Percentiles rank a stretch among this genome's conserved stretches.
Conservation (phyloP, 2,329 filamentous ascomycete species). For the Fusarium redolens region DNA sequence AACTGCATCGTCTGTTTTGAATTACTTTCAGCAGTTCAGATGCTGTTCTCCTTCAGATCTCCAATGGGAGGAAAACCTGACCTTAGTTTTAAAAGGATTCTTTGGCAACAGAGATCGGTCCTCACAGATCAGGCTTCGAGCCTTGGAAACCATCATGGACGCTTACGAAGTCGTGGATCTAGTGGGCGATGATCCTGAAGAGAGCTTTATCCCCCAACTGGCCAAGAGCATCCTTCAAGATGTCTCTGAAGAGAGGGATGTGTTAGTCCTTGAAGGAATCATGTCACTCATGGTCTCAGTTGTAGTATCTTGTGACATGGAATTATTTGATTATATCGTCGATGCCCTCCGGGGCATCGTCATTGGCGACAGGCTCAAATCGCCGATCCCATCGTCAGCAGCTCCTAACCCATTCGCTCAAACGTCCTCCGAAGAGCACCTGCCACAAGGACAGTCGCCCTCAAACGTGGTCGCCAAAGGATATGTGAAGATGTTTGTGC, state of each 20-base stretch:
- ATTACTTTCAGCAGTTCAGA: slow-evolving; percentile 75
- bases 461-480: slow-evolving; percentile 78
- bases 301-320: slow-evolving; percentile 67
- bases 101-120: slow-evolving; percentile 71
- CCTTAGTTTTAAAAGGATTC: slow-evolving; percentile 70
- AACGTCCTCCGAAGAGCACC: slow-evolving; percentile 29
- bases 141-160: slow-evolving; percentile 70
- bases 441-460: slow-evolving; percentile 60
- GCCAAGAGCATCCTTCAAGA: slow-evolving; percentile 70
- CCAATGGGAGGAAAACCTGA: slow-evolving; percentile 74
- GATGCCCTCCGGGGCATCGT: slow-evolving; percentile 64
- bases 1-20: slow-evolving; percentile 71
- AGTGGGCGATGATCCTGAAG: slow-evolving; percentile 68
- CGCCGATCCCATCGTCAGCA: slow-evolving; percentile 52
- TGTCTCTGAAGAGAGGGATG: slow-evolving; percentile 72
- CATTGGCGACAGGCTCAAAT: slow-evolving; percentile 59
- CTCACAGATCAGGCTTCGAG: slow-evolving; percentile 70
- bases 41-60: slow-evolving; percentile 78
- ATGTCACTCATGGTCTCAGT: slow-evolving; percentile 74
- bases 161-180: slow-evolving; percentile 69
- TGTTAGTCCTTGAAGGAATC: slow-evolving; percentile 71
- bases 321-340: slow-evolving; percentile 69
- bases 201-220: slow-evolving; percentile 67
- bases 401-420: slow-evolving; percentile 42
- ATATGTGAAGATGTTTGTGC: slow-evolving; percentile 81